These are phyloP conservation scores for Exidia glandulosa DNA, from an alignment of 768 basidiomycete genomes.

Conservation along the genomic window DNA sequence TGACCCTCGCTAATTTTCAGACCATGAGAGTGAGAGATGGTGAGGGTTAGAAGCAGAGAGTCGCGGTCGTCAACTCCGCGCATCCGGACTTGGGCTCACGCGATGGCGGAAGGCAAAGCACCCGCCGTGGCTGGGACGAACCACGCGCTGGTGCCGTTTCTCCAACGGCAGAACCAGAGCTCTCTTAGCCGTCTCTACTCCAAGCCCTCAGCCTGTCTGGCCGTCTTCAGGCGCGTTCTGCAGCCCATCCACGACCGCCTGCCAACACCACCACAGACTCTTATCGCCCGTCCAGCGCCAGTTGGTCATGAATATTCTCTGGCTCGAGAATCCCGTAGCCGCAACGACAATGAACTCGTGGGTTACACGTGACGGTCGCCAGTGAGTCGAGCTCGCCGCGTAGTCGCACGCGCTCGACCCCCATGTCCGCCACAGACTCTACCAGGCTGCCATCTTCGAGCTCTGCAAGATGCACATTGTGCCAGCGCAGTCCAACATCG, in stretches of 20 bases:
- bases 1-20: no score
- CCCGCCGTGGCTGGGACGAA: constrained; percentile 14
- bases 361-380: constrained; percentile 64
- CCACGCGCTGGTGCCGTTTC: constrained; percentile 67
- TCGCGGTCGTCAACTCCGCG: no score
- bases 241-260: not conserved
- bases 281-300: constrained; percentile 73
- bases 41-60: no score
- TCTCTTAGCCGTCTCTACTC: constrained; percentile 72
- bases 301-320: constrained; percentile 76
- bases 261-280: constrained; percentile 46
- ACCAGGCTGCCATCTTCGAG: constrained; percentile 55
- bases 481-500: constrained; percentile 44
- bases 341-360: constrained; percentile 61
- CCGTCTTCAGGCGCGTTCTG: constrained; percentile 65
- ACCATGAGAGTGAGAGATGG: no score
- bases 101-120: not conserved
- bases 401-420: not conserved
- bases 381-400: constrained; percentile 30
- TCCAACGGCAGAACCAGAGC: constrained; percentile 70
- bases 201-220: constrained; percentile 78
- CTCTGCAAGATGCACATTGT: constrained; percentile 63
- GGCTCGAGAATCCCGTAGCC: constrained; percentile 70
- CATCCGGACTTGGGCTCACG: no score
- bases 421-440: constrained; percentile 38